Evolutionary conservation across 495 filamentous ascomycete species (phyloP).

Genomic region (Elasticomyces elasticus): DNA sequence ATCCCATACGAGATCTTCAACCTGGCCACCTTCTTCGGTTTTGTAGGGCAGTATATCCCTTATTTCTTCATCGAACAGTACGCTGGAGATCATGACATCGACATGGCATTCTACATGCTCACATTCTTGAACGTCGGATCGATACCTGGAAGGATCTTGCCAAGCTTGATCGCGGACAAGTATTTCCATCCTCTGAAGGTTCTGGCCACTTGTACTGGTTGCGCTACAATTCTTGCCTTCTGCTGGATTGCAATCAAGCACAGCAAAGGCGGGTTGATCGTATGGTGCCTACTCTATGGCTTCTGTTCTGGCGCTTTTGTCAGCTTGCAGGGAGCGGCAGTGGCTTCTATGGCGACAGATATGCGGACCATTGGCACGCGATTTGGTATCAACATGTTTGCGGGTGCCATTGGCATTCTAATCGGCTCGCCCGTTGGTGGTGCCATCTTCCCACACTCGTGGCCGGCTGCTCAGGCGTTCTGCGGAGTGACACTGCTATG

Average conservation of each 20-base stretch:
- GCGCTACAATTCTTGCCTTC: slow-evolving; percentile 36
- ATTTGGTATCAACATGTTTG: slow-evolving; percentile 15
- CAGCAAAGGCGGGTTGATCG: slow-evolving; percentile 41
- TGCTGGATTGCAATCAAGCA: slow-evolving; percentile 46
- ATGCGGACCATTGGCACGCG: slow-evolving; percentile 5
- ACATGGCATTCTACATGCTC: slow-evolving; percentile 38
- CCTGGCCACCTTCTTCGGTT: slow-evolving; percentile 36
- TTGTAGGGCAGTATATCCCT: slow-evolving; percentile 55
- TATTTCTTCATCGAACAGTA: slow-evolving; percentile 54
- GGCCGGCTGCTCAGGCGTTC: slow-evolving; percentile 8
- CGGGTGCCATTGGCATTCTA: slow-evolving; percentile 4
- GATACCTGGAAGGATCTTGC: slow-evolving; percentile 52
- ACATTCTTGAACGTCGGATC: slow-evolving; percentile 44
- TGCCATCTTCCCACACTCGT: slow-evolving; percentile 8
- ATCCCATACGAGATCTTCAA: slow-evolving; percentile 22
- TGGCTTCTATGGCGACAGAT: slow-evolving; percentile 9
- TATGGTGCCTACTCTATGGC: slow-evolving; percentile 51
- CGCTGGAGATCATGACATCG: slow-evolving; percentile 39
- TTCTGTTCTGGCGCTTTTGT: slow-evolving; percentile 58
- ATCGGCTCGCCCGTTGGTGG: slow-evolving; percentile 5
- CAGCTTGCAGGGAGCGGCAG: slow-evolving; percentile 7
- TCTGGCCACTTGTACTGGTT: slow-evolving; percentile 34
- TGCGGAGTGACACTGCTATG: slow-evolving; percentile 2
- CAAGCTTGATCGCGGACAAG: slow-evolving; percentile 56
- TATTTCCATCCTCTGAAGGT: slow-evolving; percentile 45